Evolutionary conservation across 2,329 filamentous ascomycete species (phyloP).

Genomic region (Penicillium sclerotigenum): DNA sequence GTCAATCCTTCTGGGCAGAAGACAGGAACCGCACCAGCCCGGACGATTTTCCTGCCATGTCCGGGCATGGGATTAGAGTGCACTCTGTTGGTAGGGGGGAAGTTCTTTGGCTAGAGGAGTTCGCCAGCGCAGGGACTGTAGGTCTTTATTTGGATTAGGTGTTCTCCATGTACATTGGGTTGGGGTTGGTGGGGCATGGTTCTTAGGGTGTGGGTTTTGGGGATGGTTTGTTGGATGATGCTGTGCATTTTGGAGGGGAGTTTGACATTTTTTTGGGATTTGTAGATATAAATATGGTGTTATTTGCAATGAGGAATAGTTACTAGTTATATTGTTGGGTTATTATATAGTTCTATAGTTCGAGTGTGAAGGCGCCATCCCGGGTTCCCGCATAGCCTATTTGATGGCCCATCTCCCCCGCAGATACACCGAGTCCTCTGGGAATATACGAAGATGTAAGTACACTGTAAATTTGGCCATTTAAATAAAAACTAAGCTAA

Average conservation of each 20-base stretch:
- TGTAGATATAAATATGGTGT: not conserved
- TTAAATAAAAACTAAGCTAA: not conserved
- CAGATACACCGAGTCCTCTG: not conserved
- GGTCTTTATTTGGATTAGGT: constrained; percentile 43
- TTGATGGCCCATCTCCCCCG: not conserved
- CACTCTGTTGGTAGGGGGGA: constrained; percentile 22
- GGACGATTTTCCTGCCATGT: constrained; percentile 43
- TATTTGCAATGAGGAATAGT: not conserved
- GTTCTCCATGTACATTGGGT: constrained; percentile 24
- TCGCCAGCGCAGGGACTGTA: constrained; percentile 44
- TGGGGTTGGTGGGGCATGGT: not conserved
- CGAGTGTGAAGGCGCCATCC: not conserved
- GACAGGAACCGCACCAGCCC: constrained; percentile 41
- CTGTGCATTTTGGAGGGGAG: not conserved
- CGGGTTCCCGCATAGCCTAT: not conserved
- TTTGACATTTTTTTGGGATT: not conserved
- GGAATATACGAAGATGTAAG: not conserved
- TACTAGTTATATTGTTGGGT: not conserved
- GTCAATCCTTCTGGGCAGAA: constrained; percentile 45
- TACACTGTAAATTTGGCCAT: not conserved
- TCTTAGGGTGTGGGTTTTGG: not conserved
- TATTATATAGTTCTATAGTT: not conserved
- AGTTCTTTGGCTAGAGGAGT: constrained; percentile 43
- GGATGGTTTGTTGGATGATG: constrained; percentile 1
- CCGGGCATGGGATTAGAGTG: constrained; percentile 41